phyloP scores from a whole-genome alignment of 495 filamentous ascomycete species.

The Tetracladium marchalianum region DNA sequence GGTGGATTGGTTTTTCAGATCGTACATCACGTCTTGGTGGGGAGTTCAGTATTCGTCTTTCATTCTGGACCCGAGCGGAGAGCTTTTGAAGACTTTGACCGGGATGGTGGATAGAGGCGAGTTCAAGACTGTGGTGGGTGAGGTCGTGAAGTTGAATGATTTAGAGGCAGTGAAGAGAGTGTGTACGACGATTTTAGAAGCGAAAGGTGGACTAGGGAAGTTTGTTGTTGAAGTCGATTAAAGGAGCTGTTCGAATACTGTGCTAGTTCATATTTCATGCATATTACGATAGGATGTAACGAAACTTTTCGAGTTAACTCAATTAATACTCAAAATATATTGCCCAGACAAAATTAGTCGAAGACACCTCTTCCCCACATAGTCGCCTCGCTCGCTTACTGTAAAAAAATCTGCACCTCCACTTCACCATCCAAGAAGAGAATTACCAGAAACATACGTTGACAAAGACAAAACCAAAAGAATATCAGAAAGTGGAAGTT shows the following conservation, averaged over 20 bases:
- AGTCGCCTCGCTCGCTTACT: no score
- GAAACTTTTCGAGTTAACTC: no score
- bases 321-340: no score
- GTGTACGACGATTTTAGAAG: slow-evolving; percentile 35
- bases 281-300: no score
- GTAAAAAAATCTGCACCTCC: no score
- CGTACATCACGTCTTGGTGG: slow-evolving; percentile 19
- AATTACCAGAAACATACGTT: no score
- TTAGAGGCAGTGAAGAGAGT: slow-evolving; percentile 32
- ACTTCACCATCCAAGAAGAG: no score
- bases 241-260: not conserved
- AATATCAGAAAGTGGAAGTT: no score
- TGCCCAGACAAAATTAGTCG: no score
- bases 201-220: slow-evolving; percentile 47
- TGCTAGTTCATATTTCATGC: not conserved
- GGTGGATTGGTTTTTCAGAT: slow-evolving; percentile 25
- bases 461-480: no score
- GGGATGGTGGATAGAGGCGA: slow-evolving; percentile 34
- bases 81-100: slow-evolving; percentile 32
- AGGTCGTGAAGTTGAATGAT: slow-evolving; percentile 32
- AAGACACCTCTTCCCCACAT: no score
- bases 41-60: slow-evolving; percentile 30
- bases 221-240: slow-evolving; percentile 37
- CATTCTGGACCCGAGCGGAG: slow-evolving; percentile 27
- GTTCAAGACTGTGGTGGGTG: slow-evolving; percentile 34